These are phyloP conservation scores for Tetrahymena elliotti DNA, from an alignment of 73 alveolate species.

Conservation along the genomic window DNA sequence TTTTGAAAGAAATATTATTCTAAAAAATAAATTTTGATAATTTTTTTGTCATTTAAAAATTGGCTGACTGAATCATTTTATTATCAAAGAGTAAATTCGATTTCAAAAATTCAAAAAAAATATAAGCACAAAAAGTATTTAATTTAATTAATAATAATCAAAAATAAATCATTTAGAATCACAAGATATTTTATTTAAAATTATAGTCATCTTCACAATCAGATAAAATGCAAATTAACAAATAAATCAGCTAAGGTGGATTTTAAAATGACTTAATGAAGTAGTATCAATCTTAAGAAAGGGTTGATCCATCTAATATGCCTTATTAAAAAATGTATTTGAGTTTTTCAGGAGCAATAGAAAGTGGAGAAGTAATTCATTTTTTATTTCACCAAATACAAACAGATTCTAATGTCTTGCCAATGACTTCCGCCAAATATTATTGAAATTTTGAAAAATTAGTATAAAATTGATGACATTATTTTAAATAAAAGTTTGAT, in stretches of 20 bases:
- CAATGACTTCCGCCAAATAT: too few species aligned
- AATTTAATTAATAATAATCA: neutral
- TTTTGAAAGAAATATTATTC: too few species aligned
- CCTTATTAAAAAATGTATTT: conserved; percentile 7
- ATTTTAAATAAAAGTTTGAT: conserved; percentile 5
- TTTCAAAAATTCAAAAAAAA: neutral
- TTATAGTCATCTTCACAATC: neutral
- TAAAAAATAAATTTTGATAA: too few species aligned
- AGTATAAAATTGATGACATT: neutral
- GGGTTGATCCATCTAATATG: neutral
- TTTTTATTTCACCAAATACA: neutral
- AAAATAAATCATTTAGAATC: neutral
- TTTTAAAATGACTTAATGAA: neutral
- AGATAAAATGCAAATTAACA: neutral
- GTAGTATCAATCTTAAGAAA: neutral
- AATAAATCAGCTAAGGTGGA: neutral
- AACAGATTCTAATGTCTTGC: neutral
- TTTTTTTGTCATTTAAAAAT: neutral
- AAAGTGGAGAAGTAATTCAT: conserved; percentile 34
- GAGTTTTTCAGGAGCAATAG: conserved; percentile 34
- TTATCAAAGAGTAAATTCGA: neutral
- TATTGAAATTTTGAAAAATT: neutral
- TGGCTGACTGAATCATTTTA: neutral
- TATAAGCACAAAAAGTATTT: neutral
- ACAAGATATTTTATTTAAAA: neutral